Percentiles rank a stretch among this genome's conserved stretches.
Evolutionary conservation across 1,284 basidiomycete genomes (phyloP).

Genomic region (Hymenochaete sp.): DNA sequence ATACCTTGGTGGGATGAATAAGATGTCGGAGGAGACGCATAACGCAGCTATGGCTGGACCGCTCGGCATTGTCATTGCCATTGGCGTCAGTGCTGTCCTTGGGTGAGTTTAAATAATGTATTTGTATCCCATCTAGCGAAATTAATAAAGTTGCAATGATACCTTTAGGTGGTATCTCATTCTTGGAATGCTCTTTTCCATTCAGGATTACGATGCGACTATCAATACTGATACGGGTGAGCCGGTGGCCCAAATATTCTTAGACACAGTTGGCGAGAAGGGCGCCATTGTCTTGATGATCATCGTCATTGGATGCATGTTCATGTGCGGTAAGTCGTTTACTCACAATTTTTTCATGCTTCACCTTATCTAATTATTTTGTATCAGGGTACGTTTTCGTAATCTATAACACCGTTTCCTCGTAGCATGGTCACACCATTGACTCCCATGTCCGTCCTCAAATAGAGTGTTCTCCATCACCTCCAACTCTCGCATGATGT

Average conservation of each 20-base stretch:
- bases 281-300: slow-evolving; percentile 69
- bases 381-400: too few species aligned
- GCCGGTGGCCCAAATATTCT: slow-evolving; percentile 68
- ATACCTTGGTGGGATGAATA: not conserved
- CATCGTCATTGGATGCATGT: slow-evolving; percentile 64
- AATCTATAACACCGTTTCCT: too few species aligned
- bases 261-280: slow-evolving; percentile 63
- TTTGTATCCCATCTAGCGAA: too few species aligned
- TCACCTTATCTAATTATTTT: not conserved
- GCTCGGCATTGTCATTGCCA: slow-evolving; percentile 61
- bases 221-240: slow-evolving; percentile 47
- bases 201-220: slow-evolving; percentile 57
- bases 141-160: too few species aligned
- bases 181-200: slow-evolving; percentile 63
- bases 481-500: slow-evolving; percentile 75
- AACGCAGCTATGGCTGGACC: slow-evolving; percentile 64
- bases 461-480: slow-evolving; percentile 62
- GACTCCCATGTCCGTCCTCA: too few species aligned
- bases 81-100: slow-evolving; percentile 63
- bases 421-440: not conserved
- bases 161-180: slow-evolving; percentile 73
- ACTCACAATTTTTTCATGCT: not conserved
- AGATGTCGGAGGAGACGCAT: slow-evolving; percentile 74
- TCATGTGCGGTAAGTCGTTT: slow-evolving; percentile 47
- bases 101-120: too few species aligned